Conservation (phyloP, 2,329 filamentous ascomycete species). For the Sclerotinia sclerotiorum region DNA sequence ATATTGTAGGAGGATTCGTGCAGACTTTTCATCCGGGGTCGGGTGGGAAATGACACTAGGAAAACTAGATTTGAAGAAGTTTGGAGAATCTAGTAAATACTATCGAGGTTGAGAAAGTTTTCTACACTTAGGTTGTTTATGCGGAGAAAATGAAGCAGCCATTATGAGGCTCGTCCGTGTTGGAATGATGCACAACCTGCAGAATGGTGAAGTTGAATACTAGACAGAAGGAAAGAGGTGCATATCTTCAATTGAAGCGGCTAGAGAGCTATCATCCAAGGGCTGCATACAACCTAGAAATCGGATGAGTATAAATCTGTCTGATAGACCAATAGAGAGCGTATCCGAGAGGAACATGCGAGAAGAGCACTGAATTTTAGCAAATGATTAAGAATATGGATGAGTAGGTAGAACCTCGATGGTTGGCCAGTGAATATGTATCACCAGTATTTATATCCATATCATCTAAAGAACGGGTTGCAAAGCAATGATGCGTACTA, state of each 20-base stretch:
- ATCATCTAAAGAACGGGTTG: neutral
- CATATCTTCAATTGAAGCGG: constrained; percentile 57
- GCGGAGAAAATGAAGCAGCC: constrained; percentile 62
- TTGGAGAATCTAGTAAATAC: constrained; percentile 27
- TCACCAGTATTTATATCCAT: neutral
- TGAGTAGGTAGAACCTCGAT: constrained; percentile 20
- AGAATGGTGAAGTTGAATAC: constrained; percentile 70
- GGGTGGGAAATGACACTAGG: constrained; percentile 54
- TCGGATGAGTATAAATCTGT: constrained; percentile 60
- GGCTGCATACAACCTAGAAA: constrained; percentile 54
- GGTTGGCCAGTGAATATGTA: neutral
- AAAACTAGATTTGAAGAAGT: constrained; percentile 51
- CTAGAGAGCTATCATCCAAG: constrained; percentile 51
- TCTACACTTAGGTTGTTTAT: constrained; percentile 75
- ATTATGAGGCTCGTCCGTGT: constrained; percentile 56
- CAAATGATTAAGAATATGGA: constrained; percentile 24
- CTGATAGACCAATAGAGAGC: constrained; percentile 51
- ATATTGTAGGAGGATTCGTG: constrained; percentile 71
- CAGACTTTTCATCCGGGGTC: constrained; percentile 55
- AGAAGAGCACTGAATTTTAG: constrained; percentile 53
- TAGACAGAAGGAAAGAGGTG: constrained; percentile 53
- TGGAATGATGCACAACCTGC: constrained; percentile 57
- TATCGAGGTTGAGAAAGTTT: constrained; percentile 64
- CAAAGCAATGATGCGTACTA: neutral
- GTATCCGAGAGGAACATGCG: constrained; percentile 53